Evolutionary conservation across 2,329 filamentous ascomycete genomes (phyloP).

Genomic region (Neonectria sp.): DNA sequence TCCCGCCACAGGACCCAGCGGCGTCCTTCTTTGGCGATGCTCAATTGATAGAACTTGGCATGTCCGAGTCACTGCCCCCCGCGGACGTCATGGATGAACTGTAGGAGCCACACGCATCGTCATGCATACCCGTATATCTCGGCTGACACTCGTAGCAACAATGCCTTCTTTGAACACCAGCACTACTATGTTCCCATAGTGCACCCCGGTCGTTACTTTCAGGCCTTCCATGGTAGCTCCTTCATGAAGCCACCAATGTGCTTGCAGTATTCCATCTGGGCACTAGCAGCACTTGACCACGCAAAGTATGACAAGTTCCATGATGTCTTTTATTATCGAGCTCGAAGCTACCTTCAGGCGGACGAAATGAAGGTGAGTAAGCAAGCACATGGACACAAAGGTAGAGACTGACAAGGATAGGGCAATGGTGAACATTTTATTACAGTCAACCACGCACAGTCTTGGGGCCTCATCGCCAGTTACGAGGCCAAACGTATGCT

Average conservation of each 20-base stretch:
- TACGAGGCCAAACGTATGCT: slow-evolving; percentile 90
- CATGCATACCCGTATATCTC: not conserved
- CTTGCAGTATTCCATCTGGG: slow-evolving; percentile 90
- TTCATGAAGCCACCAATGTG: slow-evolving; percentile 86
- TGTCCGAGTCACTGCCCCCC: slow-evolving; percentile 86
- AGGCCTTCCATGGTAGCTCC: slow-evolving; percentile 79
- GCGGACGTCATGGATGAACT: slow-evolving; percentile 87
- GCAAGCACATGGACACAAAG: too few species aligned
- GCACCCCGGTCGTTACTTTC: slow-evolving; percentile 81
- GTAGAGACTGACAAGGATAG: slow-evolving; percentile 45
- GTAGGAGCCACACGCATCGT: slow-evolving; percentile 63
- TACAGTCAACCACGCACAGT: slow-evolving; percentile 83
- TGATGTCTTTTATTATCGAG: slow-evolving; percentile 84
- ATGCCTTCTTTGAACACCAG: slow-evolving; percentile 82
- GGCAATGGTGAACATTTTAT: slow-evolving; percentile 86
- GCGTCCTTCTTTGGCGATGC: slow-evolving; percentile 32
- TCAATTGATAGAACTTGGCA: slow-evolving; percentile 80
- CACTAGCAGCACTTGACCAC: slow-evolving; percentile 79
- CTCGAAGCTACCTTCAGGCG: slow-evolving; percentile 85
- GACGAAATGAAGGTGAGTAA: slow-evolving; percentile 82
- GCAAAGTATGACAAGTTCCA: slow-evolving; percentile 81
- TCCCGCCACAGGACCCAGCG: slow-evolving; percentile 26
- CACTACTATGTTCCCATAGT: slow-evolving; percentile 83
- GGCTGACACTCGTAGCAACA: slow-evolving; percentile 66
- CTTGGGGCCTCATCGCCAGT: slow-evolving; percentile 80